Evolutionary conservation across 1,139 yeast species (phyloP).

Genomic region (Debaryomycetaceae sp.): DNA sequence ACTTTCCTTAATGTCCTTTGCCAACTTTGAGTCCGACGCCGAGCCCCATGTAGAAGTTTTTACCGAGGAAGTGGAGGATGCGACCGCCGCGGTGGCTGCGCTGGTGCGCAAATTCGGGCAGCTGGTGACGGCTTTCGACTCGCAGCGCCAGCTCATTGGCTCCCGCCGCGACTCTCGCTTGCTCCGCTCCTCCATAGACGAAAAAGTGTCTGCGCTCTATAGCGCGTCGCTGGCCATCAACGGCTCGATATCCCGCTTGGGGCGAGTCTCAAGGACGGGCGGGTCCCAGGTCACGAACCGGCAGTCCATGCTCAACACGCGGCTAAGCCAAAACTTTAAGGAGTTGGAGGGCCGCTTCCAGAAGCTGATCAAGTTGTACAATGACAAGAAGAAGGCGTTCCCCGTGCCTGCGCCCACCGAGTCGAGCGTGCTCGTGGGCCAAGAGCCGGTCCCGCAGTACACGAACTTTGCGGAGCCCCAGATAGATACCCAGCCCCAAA

Average conservation of each 20-base stretch:
- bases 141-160: slow-evolving; percentile 41
- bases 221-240: slow-evolving; percentile 25
- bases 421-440: slow-evolving; percentile 1
- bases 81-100: slow-evolving; percentile 24
- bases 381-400: slow-evolving; percentile 20
- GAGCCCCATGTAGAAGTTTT: slow-evolving; percentile 18
- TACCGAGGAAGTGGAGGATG: slow-evolving; percentile 19
- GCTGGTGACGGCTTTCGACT: slow-evolving; percentile 37
- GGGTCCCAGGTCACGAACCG: slow-evolving; percentile 18
- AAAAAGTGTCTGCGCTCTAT: slow-evolving; percentile 14
- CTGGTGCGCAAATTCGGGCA: slow-evolving; percentile 41
- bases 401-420: slow-evolving; percentile 10
- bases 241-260: slow-evolving; percentile 19
- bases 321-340: slow-evolving; percentile 25
- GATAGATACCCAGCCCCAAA: slow-evolving; percentile 8
- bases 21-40: slow-evolving; percentile 47
- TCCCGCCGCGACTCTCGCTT: slow-evolving; percentile 38
- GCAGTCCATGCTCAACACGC: slow-evolving; percentile 30
- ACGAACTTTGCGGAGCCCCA: slow-evolving; percentile 19
- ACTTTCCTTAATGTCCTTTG: slow-evolving; percentile 41
- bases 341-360: slow-evolving; percentile 28
- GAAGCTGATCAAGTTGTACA: slow-evolving; percentile 15
- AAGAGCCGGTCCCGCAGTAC: background rate
- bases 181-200: slow-evolving; percentile 31
- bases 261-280: slow-evolving; percentile 9